Evolutionary conservation across 2,329 filamentous ascomycete genomes (phyloP).

Genomic region (Rutstroemia sp.): DNA sequence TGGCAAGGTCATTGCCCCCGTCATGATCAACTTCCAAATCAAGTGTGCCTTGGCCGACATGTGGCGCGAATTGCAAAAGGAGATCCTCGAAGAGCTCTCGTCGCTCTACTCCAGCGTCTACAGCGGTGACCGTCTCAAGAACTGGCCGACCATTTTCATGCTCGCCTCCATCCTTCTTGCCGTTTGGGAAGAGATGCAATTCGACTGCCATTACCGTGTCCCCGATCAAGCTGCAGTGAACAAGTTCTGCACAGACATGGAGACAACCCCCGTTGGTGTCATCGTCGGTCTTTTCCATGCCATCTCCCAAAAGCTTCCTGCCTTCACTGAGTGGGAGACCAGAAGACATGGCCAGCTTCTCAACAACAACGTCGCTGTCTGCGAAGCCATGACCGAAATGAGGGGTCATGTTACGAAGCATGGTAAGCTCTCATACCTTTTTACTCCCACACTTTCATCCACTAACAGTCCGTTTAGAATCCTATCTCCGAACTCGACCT

Average conservation of each 20-base stretch:
- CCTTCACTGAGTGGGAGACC: slow-evolving; percentile 91
- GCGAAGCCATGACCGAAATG: slow-evolving; percentile 94
- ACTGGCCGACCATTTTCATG: slow-evolving; percentile 99
- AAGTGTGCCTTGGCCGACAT: slow-evolving; percentile 95
- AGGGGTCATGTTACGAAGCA: slow-evolving; percentile 87
- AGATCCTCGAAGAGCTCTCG: slow-evolving; percentile 90
- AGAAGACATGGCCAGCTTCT: slow-evolving; percentile 83
- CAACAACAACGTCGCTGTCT: slow-evolving; percentile 85
- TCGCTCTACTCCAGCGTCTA: slow-evolving; percentile 94
- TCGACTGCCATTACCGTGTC: slow-evolving; percentile 93
- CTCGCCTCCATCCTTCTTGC: slow-evolving; percentile 85
- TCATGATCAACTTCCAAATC: slow-evolving; percentile 99
- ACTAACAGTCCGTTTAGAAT: slow-evolving; percentile 56
- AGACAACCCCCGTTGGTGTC: slow-evolving; percentile 89
- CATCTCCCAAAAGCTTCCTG: slow-evolving; percentile 91
- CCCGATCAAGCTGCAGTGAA: slow-evolving; percentile 77
- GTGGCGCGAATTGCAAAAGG: slow-evolving; percentile 96
- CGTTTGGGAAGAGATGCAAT: slow-evolving; percentile 98
- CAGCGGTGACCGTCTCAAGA: slow-evolving; percentile 93
- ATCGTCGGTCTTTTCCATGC: slow-evolving; percentile 96
- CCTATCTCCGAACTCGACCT: slow-evolving; percentile 70
- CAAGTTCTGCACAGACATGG: slow-evolving; percentile 97
- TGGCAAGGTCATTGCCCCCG: slow-evolving; percentile 84
- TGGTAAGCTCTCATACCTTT: slow-evolving; percentile 50
- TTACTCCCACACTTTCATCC: slow-evolving; percentile 8